Base-by-base conservation (phyloP, 306 rosid species). In the Pyrus communis region DNA sequence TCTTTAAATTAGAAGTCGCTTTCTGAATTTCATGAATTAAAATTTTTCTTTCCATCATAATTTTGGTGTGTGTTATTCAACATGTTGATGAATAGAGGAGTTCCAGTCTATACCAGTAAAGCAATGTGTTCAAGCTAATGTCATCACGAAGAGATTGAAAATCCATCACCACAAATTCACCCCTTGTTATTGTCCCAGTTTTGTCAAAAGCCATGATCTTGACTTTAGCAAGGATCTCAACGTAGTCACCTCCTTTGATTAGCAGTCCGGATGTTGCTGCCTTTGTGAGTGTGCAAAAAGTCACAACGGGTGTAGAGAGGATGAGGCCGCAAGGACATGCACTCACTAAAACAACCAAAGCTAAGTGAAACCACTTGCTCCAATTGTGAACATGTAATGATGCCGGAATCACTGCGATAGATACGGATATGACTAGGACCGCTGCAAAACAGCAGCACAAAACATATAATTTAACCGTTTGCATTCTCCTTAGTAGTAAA, bases 251-350 rank as follows among this genome's bases (percentile, higher is more conserved):
- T 46, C 99, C 98, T 88, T 96, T 96, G 88, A 96, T 91, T 59
- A 96, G 86, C 68, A 96, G 89, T 60, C 99, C 98, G 2, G 93
- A 87, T 2, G 89, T 87, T 25, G 98, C 99, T 35, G 99, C 99
- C 83, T 82, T 89, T 3, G 98, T 86, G 74, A 88, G 93, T n/a
- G 99, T 93, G 82, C 98, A 96, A 74, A 92, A 96, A 14, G 99
- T 92, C 35, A 97, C 99, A 69, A 92, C 93, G 14, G 99, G 99
- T 0, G 99, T 91, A 22, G 99, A 96, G 67, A 96, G 98, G 61
- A 96, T 71, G 68, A 96, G 97, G 55, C 97, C 88, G 69, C 99
- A 96, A 3, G 99, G 99, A 19, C 98, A 96, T 3, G 97, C 99
- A 73, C 98, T 96, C 35, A 96, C 98, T 67, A 96, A 76, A 78